Conservation (phyloP, 176 grass and related monocot genomes). For the Oryza brachyantha region DNA sequence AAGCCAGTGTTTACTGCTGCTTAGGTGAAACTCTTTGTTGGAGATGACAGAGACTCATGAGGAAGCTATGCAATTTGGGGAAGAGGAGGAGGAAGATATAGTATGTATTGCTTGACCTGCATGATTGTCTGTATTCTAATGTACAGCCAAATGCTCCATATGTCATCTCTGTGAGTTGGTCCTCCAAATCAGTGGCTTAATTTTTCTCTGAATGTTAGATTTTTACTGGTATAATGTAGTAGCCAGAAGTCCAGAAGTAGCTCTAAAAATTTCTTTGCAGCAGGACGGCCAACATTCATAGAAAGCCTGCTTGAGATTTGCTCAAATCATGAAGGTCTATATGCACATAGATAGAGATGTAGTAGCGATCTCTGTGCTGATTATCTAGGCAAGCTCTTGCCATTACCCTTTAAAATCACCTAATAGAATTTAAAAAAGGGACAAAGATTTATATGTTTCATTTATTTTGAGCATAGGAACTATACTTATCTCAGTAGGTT, state of each 20-base stretch:
- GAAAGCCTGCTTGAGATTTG: background rate
- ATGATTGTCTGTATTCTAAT: conserved; percentile 58
- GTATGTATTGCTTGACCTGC: conserved; percentile 68
- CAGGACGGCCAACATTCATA: background rate
- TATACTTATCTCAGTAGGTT: no score
- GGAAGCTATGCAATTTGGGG: conserved; percentile 29
- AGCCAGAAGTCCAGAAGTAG: background rate
- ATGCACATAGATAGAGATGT: background rate
- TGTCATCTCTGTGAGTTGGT: conserved; percentile 64
- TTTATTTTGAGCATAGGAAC: conserved; percentile 1
- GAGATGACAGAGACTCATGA: conserved; percentile 40
- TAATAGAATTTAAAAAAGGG: background rate
- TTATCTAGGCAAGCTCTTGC: background rate
- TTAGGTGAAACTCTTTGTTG: conserved; percentile 7
- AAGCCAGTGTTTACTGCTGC: background rate
- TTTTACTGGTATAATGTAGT: background rate
- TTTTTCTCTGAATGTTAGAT: background rate
- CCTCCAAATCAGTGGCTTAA: background rate
- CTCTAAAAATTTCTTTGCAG: background rate
- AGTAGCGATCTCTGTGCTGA: background rate
- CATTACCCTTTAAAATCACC: background rate
- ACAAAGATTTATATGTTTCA: background rate
- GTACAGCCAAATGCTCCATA: conserved; percentile 58
- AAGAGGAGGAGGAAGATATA: conserved; percentile 50
- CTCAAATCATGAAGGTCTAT: no score